Evolutionary conservation across 108 stramenopile species (phyloP).

Genomic region (Seminavis robusta): DNA sequence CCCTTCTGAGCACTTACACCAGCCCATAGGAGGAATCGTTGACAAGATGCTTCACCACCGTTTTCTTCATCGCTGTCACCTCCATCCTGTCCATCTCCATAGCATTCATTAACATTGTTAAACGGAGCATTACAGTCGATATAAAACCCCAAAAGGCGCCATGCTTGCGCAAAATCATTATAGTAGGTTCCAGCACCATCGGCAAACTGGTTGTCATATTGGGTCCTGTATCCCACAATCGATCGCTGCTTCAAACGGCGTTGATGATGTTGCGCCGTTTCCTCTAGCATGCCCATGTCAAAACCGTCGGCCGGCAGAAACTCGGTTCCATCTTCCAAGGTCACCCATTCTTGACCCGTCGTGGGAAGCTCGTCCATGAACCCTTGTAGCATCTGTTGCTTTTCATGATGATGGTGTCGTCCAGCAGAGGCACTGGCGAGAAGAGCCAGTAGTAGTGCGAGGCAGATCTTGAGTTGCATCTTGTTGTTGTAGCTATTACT

Average conservation of each 20-base stretch:
- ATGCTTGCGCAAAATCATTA: slow-evolving; percentile 42
- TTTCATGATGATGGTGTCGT: no score
- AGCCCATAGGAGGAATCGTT: slow-evolving; percentile 49
- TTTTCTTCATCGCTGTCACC: slow-evolving; percentile 10
- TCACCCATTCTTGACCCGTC: slow-evolving; percentile 3
- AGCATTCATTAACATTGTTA: slow-evolving; percentile 4
- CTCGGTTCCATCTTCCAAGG: neutral
- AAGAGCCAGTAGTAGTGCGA: no score
- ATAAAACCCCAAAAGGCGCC: slow-evolving; percentile 50
- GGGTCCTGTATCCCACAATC: no score
- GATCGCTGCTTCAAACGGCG: no score
- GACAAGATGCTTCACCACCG: slow-evolving; percentile 21
- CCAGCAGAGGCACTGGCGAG: no score
- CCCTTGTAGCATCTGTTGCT: neutral
- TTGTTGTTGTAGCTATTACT: no score
- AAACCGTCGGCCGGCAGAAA: slow-evolving; percentile 9
- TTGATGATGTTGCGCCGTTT: no score
- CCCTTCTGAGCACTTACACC: slow-evolving; percentile 28
- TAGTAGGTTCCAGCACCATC: slow-evolving; percentile 38
- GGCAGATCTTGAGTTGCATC: no score
- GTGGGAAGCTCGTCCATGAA: neutral
- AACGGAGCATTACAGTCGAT: slow-evolving; percentile 41
- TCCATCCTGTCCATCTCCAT: neutral
- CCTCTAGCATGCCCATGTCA: no score
- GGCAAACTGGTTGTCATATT: no score